Percentiles rank a stretch among this genome's conserved stretches.
phyloP scores from a whole-genome alignment of 1,139 yeast species.

The Tardiomyces blankii region DNA sequence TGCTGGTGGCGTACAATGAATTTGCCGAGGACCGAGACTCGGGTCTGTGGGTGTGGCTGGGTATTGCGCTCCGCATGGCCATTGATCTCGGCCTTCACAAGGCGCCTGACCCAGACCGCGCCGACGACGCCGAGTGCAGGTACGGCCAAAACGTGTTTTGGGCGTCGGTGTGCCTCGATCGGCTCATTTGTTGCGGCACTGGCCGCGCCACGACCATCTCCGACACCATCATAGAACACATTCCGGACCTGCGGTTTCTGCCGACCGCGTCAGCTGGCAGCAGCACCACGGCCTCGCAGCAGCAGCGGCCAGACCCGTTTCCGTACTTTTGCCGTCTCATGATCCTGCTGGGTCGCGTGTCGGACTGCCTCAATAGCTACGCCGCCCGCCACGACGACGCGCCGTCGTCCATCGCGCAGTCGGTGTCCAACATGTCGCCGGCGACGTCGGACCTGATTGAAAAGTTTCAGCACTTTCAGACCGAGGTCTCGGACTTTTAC shows the following conservation, averaged over 20 bases:
- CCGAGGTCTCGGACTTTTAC: conserved; percentile 5
- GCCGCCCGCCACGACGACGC: conserved; percentile 3
- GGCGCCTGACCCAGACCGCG: conserved; percentile 3
- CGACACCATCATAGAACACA: conserved; percentile 6
- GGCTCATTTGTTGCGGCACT: conserved; percentile 21
- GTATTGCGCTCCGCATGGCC: conserved; percentile 22
- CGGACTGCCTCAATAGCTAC: conserved; percentile 15
- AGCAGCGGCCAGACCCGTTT: conserved; percentile 17
- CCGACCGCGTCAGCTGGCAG: conserved; percentile 1
- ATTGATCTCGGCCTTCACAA: conserved; percentile 20
- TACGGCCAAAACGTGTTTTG: conserved; percentile 14
- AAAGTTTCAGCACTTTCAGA: conserved; percentile 12
- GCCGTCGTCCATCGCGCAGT: conserved; percentile 1
- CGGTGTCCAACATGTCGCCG: conserved; percentile 8
- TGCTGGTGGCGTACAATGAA: conserved; percentile 19
- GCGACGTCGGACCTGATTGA: conserved; percentile 11
- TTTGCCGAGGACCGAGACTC: conserved; percentile 21
- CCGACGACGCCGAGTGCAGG: not conserved
- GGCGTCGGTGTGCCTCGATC: conserved; percentile 19
- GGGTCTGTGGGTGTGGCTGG: conserved; percentile 22
- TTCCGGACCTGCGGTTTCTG: not conserved
- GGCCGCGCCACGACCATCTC: conserved; percentile 16
- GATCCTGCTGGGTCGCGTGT: conserved; percentile 16
- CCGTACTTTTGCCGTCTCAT: conserved; percentile 18
- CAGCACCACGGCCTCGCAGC: no score